Evolutionary conservation across 2,329 filamentous ascomycete species (phyloP), one percentile per base, ranked within the genome.

Genomic region (Atkinsonella hypoxylon): DNA sequence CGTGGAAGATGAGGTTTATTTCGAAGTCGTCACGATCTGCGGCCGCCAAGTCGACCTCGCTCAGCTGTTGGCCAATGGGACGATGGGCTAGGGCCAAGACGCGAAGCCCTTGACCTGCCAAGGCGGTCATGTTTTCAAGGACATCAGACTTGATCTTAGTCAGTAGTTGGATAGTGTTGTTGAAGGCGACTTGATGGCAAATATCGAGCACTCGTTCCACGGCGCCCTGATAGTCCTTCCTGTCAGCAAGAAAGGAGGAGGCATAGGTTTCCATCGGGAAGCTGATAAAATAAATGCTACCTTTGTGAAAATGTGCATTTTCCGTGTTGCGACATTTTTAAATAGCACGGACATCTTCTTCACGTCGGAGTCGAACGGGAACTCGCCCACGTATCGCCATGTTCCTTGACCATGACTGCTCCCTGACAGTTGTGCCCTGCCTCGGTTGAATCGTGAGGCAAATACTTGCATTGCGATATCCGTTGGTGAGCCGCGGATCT

Each of bases 131-230:
- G 56, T 85, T 84, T 43, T 72, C 66, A 15, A 86, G 64, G 52
- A 85, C 77, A 11, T 74, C 65, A 64, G 54, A 74, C 69, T 22
- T 74, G 68, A 38, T 74, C 61, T 2, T 68, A 2, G 59, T 55
- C 5, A 64, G 45, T 0, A 70, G 59, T 6, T 69, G 57, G 30
- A 61, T 59, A 45, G 68, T 63, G 5, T 68, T 62, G 4, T 64
- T 62, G 54, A 68, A 66, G 38, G 70, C 63, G 34, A 79, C 65
- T 0, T 67, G 65, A 3, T 72, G 73, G 61, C 83, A 87, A 12
- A 74, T 75, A 12, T 78, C 73, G 5, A 86, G 67, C 11, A 87
- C 74, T 30, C 81, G 71, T 58, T 87, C 82, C 2, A 85, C 81
- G 1, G 83, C 83, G 47, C 80, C 81, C 59, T 51, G 32, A 26